Evolutionary conservation across 1,284 basidiomycete genomes (phyloP), one percentile per base, ranked within the genome.

Genomic region (Athelia psychrophila): DNA sequence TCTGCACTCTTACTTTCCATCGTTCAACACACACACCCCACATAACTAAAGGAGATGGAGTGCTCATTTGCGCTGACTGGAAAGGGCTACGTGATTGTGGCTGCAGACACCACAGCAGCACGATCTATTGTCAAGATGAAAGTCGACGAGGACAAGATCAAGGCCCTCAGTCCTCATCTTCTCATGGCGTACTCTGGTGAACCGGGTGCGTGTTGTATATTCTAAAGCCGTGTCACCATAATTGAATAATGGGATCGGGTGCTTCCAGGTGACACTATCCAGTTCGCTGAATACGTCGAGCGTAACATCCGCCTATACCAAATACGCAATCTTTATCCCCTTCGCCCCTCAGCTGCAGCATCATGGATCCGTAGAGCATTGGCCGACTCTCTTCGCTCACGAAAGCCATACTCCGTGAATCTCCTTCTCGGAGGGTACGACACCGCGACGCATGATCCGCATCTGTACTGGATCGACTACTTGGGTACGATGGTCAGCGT

Each of bases 41-140:
- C 27, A 30, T 30, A 5, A 30, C 13, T 13, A 13, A 30, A 30
- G 27, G 27, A 30, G 13, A 91, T 91, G 88, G 88, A 91, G 63
- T 83, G 80, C 45, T 89, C 87, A 24, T 90, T 91, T 61, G 86
- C 84, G 23, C 59, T 91, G 47, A 85, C 80, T 51, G 94, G 95
- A 51, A 95, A 95, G 66, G 95, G 88, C 64, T 98, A 92, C 72
- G 88, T 93, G 51, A 80, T 98, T 54, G 75, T 98, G 60, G 95
- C 95, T 3, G 88, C 94, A 23, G 96, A 99, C 72, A 95, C 88
- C 22, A 93, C 87, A 27, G 86, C 94, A 6, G 88, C 86, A 4
- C 83, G 91, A 54, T 96, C 93, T 20, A 95, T 99, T 70, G 87
- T 98, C 64, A 96, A 95, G 74, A 97, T 98, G 93, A 98, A 99